Evolutionary conservation across 345 rosid genomes (phyloP), one percentile per base, ranked within the genome.

Genomic region (Excoecaria cochinchinensis): DNA sequence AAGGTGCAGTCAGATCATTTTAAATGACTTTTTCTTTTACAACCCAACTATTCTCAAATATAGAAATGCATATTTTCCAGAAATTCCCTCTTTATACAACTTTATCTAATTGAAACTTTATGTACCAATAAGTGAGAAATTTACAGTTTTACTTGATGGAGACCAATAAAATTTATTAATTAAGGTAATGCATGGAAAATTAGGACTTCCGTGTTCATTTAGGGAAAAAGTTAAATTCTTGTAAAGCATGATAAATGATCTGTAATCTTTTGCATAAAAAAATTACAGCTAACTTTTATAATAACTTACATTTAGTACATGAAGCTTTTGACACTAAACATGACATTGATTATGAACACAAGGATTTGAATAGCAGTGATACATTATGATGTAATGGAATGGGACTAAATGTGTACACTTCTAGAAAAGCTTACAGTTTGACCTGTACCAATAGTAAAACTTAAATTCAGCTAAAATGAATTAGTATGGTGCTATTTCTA

Each of bases 141-240:
- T 46, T 67, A 24, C 12, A 46, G 5, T 22, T 44, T 19, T 16
- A 64, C 22, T 40, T 17, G 39, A 4, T 40, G 17, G 21, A 17
- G n/a, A 40, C 25, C 61, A 4, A 39, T n/a, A 22, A 6, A 16
- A 39, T 64, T 64, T 64, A 44, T 6, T 64, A 17, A 64, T 16
- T 64, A 38, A 15, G 21, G 24, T 8, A 64, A 40, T 16, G 68
- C 7, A 62, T 15, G 6, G 15, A 36, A 22, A 21, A 22, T 21
- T 59, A 62, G 10, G 42, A 66, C 31, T 19, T 64, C 68, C 68
- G 31, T n/a, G n/a, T 61, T 64, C 47, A 38, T 39, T 64, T 40
- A 39, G 16, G 47, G 38, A n/a, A 38, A 39, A 4, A 6, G 0
- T 16, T 15, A 16, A 64, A 31, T 31, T 31, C 2, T 31, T 31